phyloP scores from a whole-genome alignment of 257 asterid species.

The Solanum lignicaule region DNA sequence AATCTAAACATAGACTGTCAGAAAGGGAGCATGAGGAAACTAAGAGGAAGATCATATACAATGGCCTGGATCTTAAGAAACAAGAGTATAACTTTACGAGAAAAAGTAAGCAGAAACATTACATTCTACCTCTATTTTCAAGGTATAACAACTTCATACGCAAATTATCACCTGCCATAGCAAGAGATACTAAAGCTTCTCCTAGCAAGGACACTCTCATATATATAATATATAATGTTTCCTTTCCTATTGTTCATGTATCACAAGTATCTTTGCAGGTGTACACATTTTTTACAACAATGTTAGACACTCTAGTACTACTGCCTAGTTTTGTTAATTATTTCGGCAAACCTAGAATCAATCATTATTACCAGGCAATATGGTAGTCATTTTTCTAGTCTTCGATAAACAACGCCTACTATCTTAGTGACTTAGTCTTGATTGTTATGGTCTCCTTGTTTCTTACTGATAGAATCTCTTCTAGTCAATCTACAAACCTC shows the following conservation, averaged over 20 bases:
- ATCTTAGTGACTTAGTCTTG: not conserved
- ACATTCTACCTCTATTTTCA: slow-evolving; percentile 69
- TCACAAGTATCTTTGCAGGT: slow-evolving; percentile 21
- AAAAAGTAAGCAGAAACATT: not conserved
- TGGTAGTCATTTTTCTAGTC: slow-evolving; percentile 69
- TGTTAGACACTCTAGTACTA: slow-evolving; percentile 62
- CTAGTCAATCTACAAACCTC: too few species aligned
- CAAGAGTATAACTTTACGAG: not conserved
- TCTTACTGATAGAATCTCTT: slow-evolving; percentile 36
- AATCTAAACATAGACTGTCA: not conserved
- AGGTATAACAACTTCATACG: slow-evolving; percentile 71
- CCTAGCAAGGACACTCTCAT: slow-evolving; percentile 21
- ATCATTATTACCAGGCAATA: slow-evolving; percentile 53
- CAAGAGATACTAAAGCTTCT: slow-evolving; percentile 90
- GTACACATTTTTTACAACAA: slow-evolving; percentile 69
- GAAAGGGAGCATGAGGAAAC: not conserved
- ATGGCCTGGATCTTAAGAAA: not conserved
- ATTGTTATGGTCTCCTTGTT: slow-evolving; percentile 40
- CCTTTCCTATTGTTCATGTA: not conserved
- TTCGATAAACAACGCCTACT: slow-evolving; percentile 39
- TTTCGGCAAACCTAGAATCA: slow-evolving; percentile 36
- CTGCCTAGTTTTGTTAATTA: slow-evolving; percentile 64
- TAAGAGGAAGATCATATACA: not conserved
- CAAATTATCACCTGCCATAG: slow-evolving; percentile 86
- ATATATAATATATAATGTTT: not conserved